Evolutionary conservation across 2,329 filamentous ascomycete genomes (phyloP).

Genomic region (Penicillium brasilianum): DNA sequence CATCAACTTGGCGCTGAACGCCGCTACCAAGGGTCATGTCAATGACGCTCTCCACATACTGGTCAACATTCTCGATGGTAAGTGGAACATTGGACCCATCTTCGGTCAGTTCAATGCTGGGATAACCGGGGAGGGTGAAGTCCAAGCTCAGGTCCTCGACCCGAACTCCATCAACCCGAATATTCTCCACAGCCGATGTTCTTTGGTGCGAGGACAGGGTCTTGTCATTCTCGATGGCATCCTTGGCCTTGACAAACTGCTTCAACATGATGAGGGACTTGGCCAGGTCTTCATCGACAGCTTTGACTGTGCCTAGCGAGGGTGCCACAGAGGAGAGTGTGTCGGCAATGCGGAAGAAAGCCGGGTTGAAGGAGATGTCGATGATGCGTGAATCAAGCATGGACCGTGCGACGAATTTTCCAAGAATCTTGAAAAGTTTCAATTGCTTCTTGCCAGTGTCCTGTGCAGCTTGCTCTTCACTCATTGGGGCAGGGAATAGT

Average conservation of each 20-base stretch:
- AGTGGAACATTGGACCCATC: constrained; percentile 76
- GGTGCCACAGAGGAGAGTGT: constrained; percentile 70
- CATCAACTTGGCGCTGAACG: constrained; percentile 85
- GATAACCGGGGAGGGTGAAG: constrained; percentile 92
- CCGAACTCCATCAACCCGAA: constrained; percentile 74
- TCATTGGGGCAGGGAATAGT: constrained; percentile 90
- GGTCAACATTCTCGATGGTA: constrained; percentile 87
- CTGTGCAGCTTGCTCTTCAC: constrained; percentile 71
- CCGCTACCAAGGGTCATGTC: constrained; percentile 90
- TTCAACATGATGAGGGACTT: constrained; percentile 85
- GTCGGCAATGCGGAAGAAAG: constrained; percentile 93
- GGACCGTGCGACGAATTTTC: constrained; percentile 95
- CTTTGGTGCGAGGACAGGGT: constrained; percentile 72
- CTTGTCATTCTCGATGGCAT: constrained; percentile 75
- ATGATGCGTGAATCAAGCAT: constrained; percentile 99
- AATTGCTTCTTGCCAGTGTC: constrained; percentile 87
- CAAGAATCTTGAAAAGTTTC: constrained; percentile 87
- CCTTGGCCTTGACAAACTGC: constrained; percentile 82
- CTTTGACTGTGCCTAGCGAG: constrained; percentile 85
- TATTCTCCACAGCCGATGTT: constrained; percentile 68
- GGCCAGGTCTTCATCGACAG: constrained; percentile 84
- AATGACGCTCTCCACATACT: constrained; percentile 86
- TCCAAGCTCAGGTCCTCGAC: constrained; percentile 91
- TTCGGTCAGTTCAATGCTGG: constrained; percentile 78
- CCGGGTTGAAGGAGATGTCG: constrained; percentile 95